Base-by-base conservation (phyloP, 345 rosid species). In the Linum trigynum region DNA sequence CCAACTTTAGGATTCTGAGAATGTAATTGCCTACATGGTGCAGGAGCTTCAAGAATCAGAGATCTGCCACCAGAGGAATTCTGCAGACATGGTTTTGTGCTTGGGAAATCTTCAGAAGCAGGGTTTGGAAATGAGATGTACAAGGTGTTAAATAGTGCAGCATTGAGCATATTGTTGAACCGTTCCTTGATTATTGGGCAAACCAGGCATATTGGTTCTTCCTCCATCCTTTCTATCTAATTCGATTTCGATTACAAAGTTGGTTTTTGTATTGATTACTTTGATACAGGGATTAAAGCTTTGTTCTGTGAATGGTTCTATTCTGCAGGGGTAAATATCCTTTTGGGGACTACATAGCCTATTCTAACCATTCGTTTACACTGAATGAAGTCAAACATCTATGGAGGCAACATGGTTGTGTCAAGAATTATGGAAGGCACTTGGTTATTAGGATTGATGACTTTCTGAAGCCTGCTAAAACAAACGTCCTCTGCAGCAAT, bases 151-250 rank as follows among this genome's bases (percentile, higher is more conserved):
- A 85, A 90, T 23, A 95, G 77, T 38, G 99, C 90, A n/a, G 97
- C 97, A 1, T 79, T 90, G 68, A 90, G 97, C 63, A 61, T 94
- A 38, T 85, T 94, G 83, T 70, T 94, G 80, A 90, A 90, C 75
- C 92, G 99, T 76, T 94, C 99, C 15, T 80, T 94, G 75, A 94
- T 94, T 77, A 85, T 94, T 80, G 96, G 96, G 80, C 96, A 94
- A 78, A 90, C 97, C 92, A 94, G 99, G 99, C 97, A 94, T 79
- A 86, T 87, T 86, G 99, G 95, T 94, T 82, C 96, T 88, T 88
- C 80, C 92, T 82, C 82, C 83, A 80, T 82, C 96, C 97, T 86
- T 79, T 75, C 84, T 79, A 71, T 80, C 80, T 58, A 36, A 72
- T 67, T 58, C 65, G 53, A 56, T 55, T 63, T 14, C 58, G 32